Evolutionary conservation across 2,329 filamentous ascomycete genomes (phyloP).

Genomic region (Diaporthe destruens): DNA sequence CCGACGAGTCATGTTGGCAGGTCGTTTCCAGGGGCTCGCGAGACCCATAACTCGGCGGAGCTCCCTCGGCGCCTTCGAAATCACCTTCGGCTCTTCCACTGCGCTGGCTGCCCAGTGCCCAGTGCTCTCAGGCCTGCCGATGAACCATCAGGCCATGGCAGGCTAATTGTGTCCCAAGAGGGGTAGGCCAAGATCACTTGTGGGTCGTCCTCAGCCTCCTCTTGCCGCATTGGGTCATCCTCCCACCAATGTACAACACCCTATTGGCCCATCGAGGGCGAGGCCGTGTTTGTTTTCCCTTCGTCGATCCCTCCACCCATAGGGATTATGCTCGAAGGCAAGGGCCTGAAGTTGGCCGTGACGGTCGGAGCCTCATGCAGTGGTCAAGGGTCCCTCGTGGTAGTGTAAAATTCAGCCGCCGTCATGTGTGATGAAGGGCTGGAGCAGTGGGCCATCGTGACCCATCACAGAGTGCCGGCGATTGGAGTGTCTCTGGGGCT

Average conservation of each 20-base stretch:
- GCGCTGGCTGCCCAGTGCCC: conserved; percentile 3
- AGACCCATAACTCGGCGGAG: conserved; percentile 25
- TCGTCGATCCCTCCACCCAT: conserved; percentile 15
- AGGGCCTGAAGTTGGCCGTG: conserved; percentile 19
- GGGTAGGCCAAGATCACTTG: conserved; percentile 7
- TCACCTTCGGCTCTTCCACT: conserved; percentile 14
- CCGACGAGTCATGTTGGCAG: conserved; percentile 35
- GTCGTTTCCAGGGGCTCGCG: conserved; percentile 35
- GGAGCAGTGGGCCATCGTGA: conserved; percentile 33
- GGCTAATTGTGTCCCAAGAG: conserved; percentile 7
- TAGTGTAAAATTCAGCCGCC: conserved; percentile 9
- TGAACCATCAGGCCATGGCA: neutral
- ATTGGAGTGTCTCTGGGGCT: conserved; percentile 6
- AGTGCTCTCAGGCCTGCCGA: neutral
- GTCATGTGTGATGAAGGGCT: conserved; percentile 38
- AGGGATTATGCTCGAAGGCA: conserved; percentile 25
- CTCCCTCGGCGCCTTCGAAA: conserved; percentile 18
- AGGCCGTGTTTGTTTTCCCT: conserved; percentile 16
- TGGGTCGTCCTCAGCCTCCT: conserved; percentile 24
- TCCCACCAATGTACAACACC: conserved; percentile 29
- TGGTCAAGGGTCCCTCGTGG: conserved; percentile 33
- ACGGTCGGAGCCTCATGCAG: conserved; percentile 5
- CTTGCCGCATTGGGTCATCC: conserved; percentile 29
- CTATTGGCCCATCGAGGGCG: conserved; percentile 33
- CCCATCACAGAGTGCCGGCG: conserved; percentile 26